Base-by-base conservation (phyloP, 1,284 basidiomycete species). In the Dichomitus squalens region DNA sequence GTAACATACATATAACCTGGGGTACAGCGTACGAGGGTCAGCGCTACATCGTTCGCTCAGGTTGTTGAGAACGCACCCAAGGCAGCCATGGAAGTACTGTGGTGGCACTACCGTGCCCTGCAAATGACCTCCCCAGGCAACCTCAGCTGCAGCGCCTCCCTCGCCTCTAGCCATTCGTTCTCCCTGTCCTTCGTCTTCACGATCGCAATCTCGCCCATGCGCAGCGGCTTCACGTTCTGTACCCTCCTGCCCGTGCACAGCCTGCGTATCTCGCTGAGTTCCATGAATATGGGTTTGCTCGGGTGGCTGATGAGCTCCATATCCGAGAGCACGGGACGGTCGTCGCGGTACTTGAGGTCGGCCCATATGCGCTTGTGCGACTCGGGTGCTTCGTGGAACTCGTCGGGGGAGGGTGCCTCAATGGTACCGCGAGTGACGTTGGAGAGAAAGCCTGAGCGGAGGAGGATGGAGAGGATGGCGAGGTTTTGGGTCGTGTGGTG, bases 291-390 rank as follows among this genome's bases (percentile, higher is more conserved):
- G 44, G 85, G 81, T 67, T 87, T 84, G 69, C 85, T 88, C 3
- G 92, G 91, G 69, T 81, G 85, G 73, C 85, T 87, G 65, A 95
- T 79, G 67, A 92, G 80, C 64, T 85, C 80, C 86, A 93, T 90
- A 63, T 79, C 69, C 52, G 76, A 80, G 57, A 96, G 78, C 18
- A 96, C 92, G 1, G 93, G 91, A 29, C 85, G 75, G 74, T 96
- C 92, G 63, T 92, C 87, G 50, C 92, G 82, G 75, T 94, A 96
- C 74, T 96, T 96, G 64, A 96, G 84, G 60, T 92, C 86, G 2
- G 91, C 91, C 93, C 94, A 95, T 72, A 96, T 90, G 33, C 92
- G 83, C 31, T 79, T 79, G 60, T 92, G 79, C 1, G 84, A 77
- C 29, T 86, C 84, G 61, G 74, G 73, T 6, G 79, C 87, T 1